A percentile compares a stretch with the other conserved stretches of the same genome.
phyloP scores from a whole-genome alignment of 768 basidiomycete species.

The Floccularia luteovirens region DNA sequence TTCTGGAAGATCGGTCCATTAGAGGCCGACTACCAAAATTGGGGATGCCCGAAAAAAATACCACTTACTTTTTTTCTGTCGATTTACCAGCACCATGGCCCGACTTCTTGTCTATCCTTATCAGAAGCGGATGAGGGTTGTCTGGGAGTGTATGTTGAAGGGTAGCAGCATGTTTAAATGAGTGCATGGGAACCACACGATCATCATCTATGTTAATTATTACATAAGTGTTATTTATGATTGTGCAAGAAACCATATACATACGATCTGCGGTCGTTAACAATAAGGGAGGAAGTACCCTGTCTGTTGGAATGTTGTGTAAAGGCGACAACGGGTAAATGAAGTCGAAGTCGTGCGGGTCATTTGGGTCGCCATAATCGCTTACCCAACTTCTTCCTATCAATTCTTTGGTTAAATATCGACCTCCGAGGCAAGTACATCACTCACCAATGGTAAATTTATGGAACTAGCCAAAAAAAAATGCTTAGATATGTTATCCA shows the following conservation, averaged over 20 bases:
- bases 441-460: constrained; percentile 66
- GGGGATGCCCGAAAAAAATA: too few species aligned
- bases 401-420: constrained; percentile 2
- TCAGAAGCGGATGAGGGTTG: constrained; percentile 66
- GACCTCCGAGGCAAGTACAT: background rate
- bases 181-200: constrained; percentile 82
- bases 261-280: constrained; percentile 80
- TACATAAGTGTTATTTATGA: background rate
- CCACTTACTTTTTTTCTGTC: constrained; percentile 52
- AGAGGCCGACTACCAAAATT: background rate
- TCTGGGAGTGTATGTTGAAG: constrained; percentile 57
- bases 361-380: constrained; percentile 73
- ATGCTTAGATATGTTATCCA: constrained; percentile 3
- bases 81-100: constrained; percentile 80
- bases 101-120: constrained; percentile 74
- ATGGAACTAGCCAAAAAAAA: constrained; percentile 40
- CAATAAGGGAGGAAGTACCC: constrained; percentile 58
- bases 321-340: constrained; percentile 74
- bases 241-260: constrained; percentile 19
- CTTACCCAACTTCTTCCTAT: constrained; percentile 69
- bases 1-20: constrained; percentile 28
- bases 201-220: constrained; percentile 52
- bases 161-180: constrained; percentile 78
- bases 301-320: constrained; percentile 64
- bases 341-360: constrained; percentile 78